Evolutionary conservation across 192 early-diverging fungal genomes (phyloP).

Genomic region (Mortierella claussenii): DNA sequence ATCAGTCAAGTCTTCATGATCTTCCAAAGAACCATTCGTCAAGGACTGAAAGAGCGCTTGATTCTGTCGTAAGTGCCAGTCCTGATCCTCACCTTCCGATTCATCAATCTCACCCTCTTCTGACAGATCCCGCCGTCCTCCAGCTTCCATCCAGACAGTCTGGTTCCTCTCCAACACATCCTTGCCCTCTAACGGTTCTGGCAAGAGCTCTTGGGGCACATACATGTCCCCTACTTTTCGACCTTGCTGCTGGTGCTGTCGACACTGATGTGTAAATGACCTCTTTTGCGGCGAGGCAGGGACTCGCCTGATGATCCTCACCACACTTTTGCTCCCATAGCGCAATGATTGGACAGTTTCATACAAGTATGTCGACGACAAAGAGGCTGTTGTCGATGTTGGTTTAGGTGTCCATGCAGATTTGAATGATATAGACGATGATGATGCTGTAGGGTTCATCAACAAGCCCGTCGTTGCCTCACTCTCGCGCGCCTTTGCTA

Average conservation of each 20-base stretch:
- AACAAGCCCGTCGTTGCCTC: too few species aligned
- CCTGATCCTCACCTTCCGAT: not conserved
- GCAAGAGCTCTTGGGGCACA: conserved; percentile 13
- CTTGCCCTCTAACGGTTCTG: conserved; percentile 36
- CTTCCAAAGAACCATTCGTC: too few species aligned
- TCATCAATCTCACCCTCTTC: not conserved
- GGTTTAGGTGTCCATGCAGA: too few species aligned
- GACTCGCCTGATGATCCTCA: conserved; percentile 1
- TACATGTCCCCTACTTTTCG: conserved; percentile 4
- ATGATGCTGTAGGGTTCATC: too few species aligned
- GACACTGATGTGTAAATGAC: not conserved
- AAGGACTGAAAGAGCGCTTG: conserved; percentile 36
- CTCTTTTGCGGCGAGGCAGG: conserved; percentile 24
- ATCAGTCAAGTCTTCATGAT: too few species aligned
- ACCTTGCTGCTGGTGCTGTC: not conserved
- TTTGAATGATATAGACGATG: too few species aligned
- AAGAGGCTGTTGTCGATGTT: too few species aligned
- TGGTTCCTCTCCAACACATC: conserved; percentile 37
- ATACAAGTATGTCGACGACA: too few species aligned
- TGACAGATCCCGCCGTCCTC: conserved; percentile 22
- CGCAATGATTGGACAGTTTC: not conserved
- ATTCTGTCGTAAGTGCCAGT: conserved; percentile 33
- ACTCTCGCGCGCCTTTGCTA: too few species aligned
- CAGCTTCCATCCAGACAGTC: conserved; percentile 31
- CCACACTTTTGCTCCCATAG: not conserved